phyloP scores from a whole-genome alignment of 805 yeast genomes.

The Candida orba region DNA sequence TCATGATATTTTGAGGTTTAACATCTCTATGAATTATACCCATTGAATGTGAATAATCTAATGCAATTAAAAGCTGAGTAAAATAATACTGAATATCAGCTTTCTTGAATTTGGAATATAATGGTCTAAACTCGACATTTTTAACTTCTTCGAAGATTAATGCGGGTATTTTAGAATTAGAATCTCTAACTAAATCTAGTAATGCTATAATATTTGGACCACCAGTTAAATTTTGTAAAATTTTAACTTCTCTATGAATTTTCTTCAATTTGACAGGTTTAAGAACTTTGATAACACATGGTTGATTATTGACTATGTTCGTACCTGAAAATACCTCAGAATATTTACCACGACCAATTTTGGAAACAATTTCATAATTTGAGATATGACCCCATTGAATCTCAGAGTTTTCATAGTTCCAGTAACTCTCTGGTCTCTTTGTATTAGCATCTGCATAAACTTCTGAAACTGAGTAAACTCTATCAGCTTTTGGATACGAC shows the following conservation, averaged over 20 bases:
- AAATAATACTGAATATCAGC: conserved; percentile 77
- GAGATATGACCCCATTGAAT: conserved; percentile 56
- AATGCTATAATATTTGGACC: conserved; percentile 78
- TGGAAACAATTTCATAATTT: conserved; percentile 69
- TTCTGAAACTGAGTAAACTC: conserved; percentile 40
- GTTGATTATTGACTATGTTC: conserved; percentile 52
- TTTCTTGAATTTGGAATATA: conserved; percentile 73
- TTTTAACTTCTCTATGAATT: conserved; percentile 83
- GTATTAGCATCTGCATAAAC: conserved; percentile 75
- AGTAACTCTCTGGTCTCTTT: conserved; percentile 61
- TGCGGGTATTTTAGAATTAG: conserved; percentile 76
- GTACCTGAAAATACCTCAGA: conserved; percentile 92
- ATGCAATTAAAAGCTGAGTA: conserved; percentile 71
- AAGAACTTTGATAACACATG: conserved; percentile 79
- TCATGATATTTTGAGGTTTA: conserved; percentile 94
- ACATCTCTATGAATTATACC: conserved; percentile 96
- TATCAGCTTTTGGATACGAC: conserved; percentile 21
- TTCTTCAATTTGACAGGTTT: conserved; percentile 92
- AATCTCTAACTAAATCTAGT: conserved; percentile 76
- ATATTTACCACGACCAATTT: conserved; percentile 90
- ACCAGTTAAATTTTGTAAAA: conserved; percentile 74
- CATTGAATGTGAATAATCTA: conserved; percentile 88
- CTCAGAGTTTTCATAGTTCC: conserved; percentile 74
- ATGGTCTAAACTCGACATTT: conserved; percentile 73
- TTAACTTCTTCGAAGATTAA: conserved; percentile 78